Conservation (phyloP, 371 early-diverging fungal genomes). For the Rhizomucor miehei region DNA sequence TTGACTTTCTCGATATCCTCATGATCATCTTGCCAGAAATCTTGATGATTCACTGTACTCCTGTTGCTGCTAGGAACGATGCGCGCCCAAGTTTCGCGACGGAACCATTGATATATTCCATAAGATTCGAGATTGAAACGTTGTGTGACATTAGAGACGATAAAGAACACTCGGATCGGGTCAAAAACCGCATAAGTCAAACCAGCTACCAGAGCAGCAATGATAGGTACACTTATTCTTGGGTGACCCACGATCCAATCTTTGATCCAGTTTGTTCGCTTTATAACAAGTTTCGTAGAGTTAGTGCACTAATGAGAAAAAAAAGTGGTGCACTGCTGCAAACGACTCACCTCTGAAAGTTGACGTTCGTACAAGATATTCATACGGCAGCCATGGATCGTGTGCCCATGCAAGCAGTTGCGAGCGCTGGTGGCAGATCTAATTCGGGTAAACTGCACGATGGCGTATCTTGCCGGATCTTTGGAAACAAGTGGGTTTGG, state of each 20-base stretch:
- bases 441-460: conserved; percentile 71
- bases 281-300: too few relatives aligned
- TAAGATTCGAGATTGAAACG: conserved; percentile 72
- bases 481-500: conserved; percentile 57
- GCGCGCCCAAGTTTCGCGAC: conserved; percentile 59
- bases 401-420: conserved; percentile 83
- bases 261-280: conserved; percentile 60
- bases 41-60: conserved; percentile 6
- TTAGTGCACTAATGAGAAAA: too few relatives aligned
- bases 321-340: too few relatives aligned
- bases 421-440: conserved; percentile 86
- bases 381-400: conserved; percentile 66
- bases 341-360: conserved; percentile 33
- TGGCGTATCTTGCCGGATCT: conserved; percentile 75
- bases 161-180: conserved; percentile 85
- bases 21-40: conserved; percentile 62
- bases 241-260: conserved; percentile 74
- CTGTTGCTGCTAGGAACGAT: conserved; percentile 14
- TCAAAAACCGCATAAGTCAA: conserved; percentile 86
- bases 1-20: conserved; percentile 57
- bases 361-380: conserved; percentile 70
- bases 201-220: conserved; percentile 76
- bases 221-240: conserved; percentile 66
- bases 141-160: conserved; percentile 77
- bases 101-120: conserved; percentile 60